A percentile compares a stretch with the other conserved stretches of the same genome.
Conservation (phyloP, 1,284 basidiomycete species). For the Cutaneotrichosporon arboriforme region DNA sequence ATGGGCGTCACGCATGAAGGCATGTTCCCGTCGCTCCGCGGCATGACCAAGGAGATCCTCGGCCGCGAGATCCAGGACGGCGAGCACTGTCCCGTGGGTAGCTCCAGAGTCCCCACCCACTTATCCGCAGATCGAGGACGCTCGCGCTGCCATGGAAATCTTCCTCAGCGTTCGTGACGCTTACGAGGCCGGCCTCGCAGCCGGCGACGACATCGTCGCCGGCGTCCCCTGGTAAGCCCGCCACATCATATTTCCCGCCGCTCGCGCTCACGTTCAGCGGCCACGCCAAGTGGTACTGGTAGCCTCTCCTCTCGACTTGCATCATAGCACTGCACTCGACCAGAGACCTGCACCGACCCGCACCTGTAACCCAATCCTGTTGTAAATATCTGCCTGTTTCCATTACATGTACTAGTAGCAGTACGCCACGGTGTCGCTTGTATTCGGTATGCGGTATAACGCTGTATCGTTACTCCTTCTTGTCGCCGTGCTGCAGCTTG, state of each 20-base stretch:
- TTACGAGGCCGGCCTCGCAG: conserved; percentile 29
- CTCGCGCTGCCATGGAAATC: conserved; percentile 33
- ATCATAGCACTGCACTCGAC: too few species aligned
- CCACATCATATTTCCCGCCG: too few species aligned
- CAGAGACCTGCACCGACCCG: too few species aligned
- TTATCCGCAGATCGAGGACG: conserved; percentile 36
- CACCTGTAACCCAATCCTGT: too few species aligned
- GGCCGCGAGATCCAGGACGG: conserved; percentile 50
- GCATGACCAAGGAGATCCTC: conserved; percentile 48
- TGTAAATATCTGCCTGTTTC: too few species aligned
- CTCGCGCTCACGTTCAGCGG: conserved; percentile 14
- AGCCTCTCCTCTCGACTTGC: neutral
- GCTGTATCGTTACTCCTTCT: conserved; percentile 13
- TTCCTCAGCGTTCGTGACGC: conserved; percentile 36
- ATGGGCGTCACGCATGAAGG: conserved; percentile 33
- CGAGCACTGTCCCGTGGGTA: conserved; percentile 10
- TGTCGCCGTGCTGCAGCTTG: conserved; percentile 25
- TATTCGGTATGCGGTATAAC: too few species aligned
- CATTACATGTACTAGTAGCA: too few species aligned
- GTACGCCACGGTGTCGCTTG: too few species aligned
- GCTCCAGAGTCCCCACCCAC: neutral
- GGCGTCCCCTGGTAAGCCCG: conserved; percentile 25
- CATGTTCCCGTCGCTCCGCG: conserved; percentile 48
- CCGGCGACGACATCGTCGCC: conserved; percentile 27
- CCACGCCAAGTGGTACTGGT: conserved; percentile 33